Evolutionary conservation across 2,329 filamentous ascomycete genomes (phyloP), one percentile per base, ranked within the genome.

Genomic region (Kalmusia sp.): DNA sequence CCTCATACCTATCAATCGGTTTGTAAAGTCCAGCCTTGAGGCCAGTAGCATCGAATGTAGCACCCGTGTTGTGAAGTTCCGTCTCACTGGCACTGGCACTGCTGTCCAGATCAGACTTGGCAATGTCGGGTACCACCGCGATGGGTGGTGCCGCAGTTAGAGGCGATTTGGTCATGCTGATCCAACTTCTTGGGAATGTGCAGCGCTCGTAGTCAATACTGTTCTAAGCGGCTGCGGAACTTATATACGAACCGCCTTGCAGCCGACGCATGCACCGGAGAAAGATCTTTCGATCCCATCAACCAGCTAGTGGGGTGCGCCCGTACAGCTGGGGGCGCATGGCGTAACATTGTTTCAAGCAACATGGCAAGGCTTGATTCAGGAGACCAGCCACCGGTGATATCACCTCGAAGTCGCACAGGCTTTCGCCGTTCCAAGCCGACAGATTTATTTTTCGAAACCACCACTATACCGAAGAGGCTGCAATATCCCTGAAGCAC

Each of bases 1-100:
- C 83, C 62, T 88, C 85, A 60, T 87, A 88, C 6, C 71, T 71
- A 2, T 78, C 77, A n/a, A 84, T 80, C 0, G 82, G 83, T 53
- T 77, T 76, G 58, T 84, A 83, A 30, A 71, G 70, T 12, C 55
- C 50, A 24, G 69, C 57, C 3, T 70, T 67, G 11, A 78, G 57
- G 2, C 73, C 75, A n/a, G 62, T 52, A 3, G 64, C 62, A 19
- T 60, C 69, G 56, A 77, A 79, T 38, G 75, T 70, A 22, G 65
- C 64, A 6, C 65, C 65, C n/a, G 46, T 28, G 9, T 15, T 44
- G 22, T 37, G 44, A 34, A 56, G 45, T 9, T 53, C 57, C 7
- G 52, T 55, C 9, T 62, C 54, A 45, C 62, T 71, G 38, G 51
- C 57, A 45, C 54, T 64, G 22, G 51, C 49, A 50, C 63, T 68